Evolutionary conservation across 495 filamentous ascomycete genomes (phyloP).

Genomic region (Hypoxylon perforatum): DNA sequence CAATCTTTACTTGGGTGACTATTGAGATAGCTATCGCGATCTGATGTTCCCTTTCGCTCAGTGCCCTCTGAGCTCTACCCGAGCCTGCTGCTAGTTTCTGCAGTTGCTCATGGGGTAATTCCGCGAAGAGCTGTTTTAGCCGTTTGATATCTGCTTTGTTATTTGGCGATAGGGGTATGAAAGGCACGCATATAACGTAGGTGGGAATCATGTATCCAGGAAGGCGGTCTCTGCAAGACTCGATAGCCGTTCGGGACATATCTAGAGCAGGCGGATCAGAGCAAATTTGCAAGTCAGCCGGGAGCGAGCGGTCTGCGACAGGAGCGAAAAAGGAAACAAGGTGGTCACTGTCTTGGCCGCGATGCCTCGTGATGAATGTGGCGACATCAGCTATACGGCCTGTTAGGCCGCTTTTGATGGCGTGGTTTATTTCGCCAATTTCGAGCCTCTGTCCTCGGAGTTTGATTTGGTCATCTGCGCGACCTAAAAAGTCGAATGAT

Average conservation of each 20-base stretch:
- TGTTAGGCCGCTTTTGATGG: slow-evolving; percentile 62
- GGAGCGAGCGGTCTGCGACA: not conserved
- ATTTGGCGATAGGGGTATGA: slow-evolving; percentile 75
- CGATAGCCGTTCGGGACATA: slow-evolving; percentile 49
- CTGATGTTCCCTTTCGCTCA: slow-evolving; percentile 54
- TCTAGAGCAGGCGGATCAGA: slow-evolving; percentile 31
- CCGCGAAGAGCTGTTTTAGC: slow-evolving; percentile 68
- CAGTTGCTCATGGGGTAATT: slow-evolving; percentile 67
- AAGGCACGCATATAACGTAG: slow-evolving; percentile 71
- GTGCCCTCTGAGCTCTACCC: slow-evolving; percentile 41
- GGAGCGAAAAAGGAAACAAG: slow-evolving; percentile 75
- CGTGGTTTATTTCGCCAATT: slow-evolving; percentile 78
- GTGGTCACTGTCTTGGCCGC: slow-evolving; percentile 71
- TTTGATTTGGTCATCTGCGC: slow-evolving; percentile 84
- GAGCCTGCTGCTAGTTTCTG: slow-evolving; percentile 51
- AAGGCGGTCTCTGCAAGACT: slow-evolving; percentile 68
- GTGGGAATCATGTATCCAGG: slow-evolving; percentile 84
- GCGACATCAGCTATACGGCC: slow-evolving; percentile 65
- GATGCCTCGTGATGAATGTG: slow-evolving; percentile 73
- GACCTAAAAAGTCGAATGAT: slow-evolving; percentile 77
- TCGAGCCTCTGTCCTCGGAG: slow-evolving; percentile 82
- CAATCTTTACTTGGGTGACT: slow-evolving; percentile 55
- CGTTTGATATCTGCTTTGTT: slow-evolving; percentile 79
- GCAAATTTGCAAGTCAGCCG: slow-evolving; percentile 44
- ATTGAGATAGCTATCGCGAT: slow-evolving; percentile 64